These are phyloP conservation scores for Edaphochlamys debaryana DNA, from an alignment of 139 green algal genomes.

Conservation along the genomic window DNA sequence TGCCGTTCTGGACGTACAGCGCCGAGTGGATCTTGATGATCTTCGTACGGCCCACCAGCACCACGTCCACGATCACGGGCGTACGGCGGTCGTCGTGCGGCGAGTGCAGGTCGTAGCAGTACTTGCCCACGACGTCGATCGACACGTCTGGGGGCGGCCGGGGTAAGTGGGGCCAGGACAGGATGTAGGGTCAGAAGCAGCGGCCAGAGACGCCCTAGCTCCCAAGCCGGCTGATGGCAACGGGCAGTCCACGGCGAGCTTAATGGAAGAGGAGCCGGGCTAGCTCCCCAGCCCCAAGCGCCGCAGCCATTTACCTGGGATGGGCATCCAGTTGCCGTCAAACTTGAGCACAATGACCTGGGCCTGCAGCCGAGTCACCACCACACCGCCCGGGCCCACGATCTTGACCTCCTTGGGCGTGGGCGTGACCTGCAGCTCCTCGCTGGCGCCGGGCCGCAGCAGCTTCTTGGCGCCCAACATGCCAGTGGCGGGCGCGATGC, in stretches of 20 bases:
- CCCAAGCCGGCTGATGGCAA: no score
- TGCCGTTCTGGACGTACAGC: slow-evolving; percentile 82
- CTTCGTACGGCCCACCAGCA: slow-evolving; percentile 81
- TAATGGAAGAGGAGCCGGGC: no score
- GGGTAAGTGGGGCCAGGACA: no score
- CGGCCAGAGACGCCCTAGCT: no score
- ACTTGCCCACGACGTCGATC: slow-evolving; percentile 89
- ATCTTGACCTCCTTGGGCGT: slow-evolving; percentile 43
- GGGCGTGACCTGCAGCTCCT: slow-evolving; percentile 55
- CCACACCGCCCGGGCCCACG: slow-evolving; percentile 51
- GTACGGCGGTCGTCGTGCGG: slow-evolving; percentile 66
- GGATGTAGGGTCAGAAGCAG: no score
- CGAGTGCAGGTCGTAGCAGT: slow-evolving; percentile 80
- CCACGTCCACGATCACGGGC: slow-evolving; percentile 85
- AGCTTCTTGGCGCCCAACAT: slow-evolving; percentile 19
- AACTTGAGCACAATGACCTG: slow-evolving; percentile 85
- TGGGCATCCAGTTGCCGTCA: slow-evolving; percentile 86
- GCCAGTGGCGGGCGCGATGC: not conserved
- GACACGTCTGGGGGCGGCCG: slow-evolving; percentile 48
- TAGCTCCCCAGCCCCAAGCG: no score
- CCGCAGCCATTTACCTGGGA: slow-evolving; percentile 70
- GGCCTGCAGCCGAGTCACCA: slow-evolving; percentile 51
- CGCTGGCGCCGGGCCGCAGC: slow-evolving; percentile 40
- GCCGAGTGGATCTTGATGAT: slow-evolving; percentile 81
- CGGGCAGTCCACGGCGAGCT: no score